Percentiles rank a stretch among this genome's conserved stretches.
These are phyloP conservation scores for Colletotrichum limetticola DNA, from an alignment of 2,329 filamentous ascomycete genomes.

Conservation along the genomic window DNA sequence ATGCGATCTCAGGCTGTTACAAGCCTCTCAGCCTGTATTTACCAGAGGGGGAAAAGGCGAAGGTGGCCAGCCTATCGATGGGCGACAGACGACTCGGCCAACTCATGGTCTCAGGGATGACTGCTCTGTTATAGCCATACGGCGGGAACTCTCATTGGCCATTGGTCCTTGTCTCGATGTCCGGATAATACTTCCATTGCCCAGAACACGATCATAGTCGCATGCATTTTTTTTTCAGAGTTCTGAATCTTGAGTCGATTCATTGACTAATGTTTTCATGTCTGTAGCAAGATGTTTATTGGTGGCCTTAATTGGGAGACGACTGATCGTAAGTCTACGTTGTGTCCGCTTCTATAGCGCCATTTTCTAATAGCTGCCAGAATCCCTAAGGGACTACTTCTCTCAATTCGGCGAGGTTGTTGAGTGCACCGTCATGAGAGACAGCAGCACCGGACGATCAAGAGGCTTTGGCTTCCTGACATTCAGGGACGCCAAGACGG, in stretches of 20 bases:
- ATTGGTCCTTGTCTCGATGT: neutral
- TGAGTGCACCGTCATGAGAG: conserved; percentile 99
- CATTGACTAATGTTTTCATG: conserved; percentile 9
- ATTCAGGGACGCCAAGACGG: conserved; percentile 96
- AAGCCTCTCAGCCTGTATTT: neutral
- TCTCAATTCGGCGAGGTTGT: conserved; percentile 97
- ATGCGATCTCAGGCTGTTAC: neutral
- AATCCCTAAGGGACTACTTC: conserved; percentile 97
- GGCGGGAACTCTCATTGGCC: neutral
- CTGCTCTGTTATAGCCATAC: neutral
- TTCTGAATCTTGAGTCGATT: neutral
- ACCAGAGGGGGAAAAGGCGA: neutral
- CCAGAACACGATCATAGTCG: neutral
- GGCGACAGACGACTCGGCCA: neutral
- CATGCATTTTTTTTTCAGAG: neutral
- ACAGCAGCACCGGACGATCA: conserved; percentile 91
- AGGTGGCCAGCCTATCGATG: neutral
- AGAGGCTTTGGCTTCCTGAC: conserved; percentile 97
- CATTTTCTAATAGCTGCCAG: conserved; percentile 57
- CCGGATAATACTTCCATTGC: neutral
- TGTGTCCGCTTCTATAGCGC: neutral
- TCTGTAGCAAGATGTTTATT: conserved; percentile 97
- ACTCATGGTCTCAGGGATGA: neutral
- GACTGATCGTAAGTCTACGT: conserved; percentile 81
- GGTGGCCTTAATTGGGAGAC: conserved; percentile 99